A percentile compares a stretch with the other conserved stretches of the same genome.
Evolutionary conservation across 495 filamentous ascomycete genomes (phyloP).

Genomic region (Penicillium lagena): DNA sequence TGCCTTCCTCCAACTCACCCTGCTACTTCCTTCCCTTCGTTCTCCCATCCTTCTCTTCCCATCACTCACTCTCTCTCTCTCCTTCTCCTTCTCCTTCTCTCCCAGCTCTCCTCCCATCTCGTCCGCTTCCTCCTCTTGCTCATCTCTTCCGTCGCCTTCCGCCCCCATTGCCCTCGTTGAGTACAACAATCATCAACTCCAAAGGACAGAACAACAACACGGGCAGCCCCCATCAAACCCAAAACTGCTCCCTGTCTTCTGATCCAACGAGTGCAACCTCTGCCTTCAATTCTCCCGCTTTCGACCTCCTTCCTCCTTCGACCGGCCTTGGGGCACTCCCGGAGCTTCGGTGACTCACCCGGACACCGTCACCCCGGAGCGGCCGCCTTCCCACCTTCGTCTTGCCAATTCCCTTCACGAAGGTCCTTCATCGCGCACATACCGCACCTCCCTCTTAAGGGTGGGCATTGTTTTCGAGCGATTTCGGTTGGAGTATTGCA

Average conservation of each 20-base stretch:
- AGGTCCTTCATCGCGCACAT: slow-evolving; percentile 6
- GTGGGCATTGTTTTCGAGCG: neutral
- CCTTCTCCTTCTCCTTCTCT: slow-evolving; percentile 18
- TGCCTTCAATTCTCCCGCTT: neutral
- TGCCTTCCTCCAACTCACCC: neutral
- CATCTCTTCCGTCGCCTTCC: slow-evolving; percentile 6
- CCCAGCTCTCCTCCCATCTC: slow-evolving; percentile 16
- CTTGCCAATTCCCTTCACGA: slow-evolving; percentile 5
- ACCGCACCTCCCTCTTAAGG: neutral
- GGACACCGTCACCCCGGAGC: too few relatives aligned
- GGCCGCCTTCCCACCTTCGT: slow-evolving; percentile 2
- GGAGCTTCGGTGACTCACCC: slow-evolving; percentile 7
- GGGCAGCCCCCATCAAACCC: too few relatives aligned
- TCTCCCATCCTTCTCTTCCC: slow-evolving; percentile 7
- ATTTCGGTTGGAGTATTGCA: slow-evolving; percentile 10
- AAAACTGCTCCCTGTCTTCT: too few relatives aligned
- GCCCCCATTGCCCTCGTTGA: neutral
- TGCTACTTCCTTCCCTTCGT: slow-evolving; percentile 8
- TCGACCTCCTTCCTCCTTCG: slow-evolving; percentile 1
- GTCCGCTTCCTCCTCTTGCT: slow-evolving; percentile 9
- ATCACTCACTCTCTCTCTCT: slow-evolving; percentile 8
- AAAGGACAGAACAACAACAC: neutral
- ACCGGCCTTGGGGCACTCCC: slow-evolving; percentile 4
- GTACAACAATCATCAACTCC: neutral
- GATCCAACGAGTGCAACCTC: slow-evolving; percentile 1